Conservation (phyloP, 2,329 filamentous ascomycete species). For the Cryphonectria radicalis region DNA sequence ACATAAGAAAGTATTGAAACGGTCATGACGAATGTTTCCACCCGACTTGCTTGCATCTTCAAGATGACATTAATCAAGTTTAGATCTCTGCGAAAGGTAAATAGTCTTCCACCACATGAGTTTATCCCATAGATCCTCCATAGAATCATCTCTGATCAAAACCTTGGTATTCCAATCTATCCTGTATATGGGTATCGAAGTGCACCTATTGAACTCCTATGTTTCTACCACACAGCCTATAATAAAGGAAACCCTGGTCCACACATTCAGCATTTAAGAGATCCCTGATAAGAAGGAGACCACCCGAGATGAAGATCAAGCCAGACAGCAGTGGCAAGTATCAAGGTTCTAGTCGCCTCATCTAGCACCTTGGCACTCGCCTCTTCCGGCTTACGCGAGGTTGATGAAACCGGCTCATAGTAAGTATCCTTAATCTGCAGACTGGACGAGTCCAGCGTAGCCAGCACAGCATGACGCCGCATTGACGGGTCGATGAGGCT, state of each 20-base stretch:
- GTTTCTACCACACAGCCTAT: no score
- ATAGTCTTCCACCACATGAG: neutral
- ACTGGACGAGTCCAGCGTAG: constrained; percentile 10
- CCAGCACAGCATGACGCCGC: constrained; percentile 24
- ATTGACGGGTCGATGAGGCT: constrained; percentile 16
- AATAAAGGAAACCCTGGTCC: neutral
- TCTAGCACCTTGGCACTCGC: constrained; percentile 4
- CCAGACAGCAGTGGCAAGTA: constrained; percentile 20
- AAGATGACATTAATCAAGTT: neutral
- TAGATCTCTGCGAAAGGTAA: neutral
- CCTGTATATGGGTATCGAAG: neutral
- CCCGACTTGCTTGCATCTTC: neutral
- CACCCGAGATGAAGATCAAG: constrained; percentile 22
- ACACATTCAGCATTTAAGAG: neutral
- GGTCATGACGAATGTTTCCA: neutral
- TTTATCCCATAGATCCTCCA: neutral
- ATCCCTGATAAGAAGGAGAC: constrained; percentile 17
- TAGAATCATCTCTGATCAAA: no score
- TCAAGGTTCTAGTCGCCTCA: constrained; percentile 14
- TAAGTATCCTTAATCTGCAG: constrained; percentile 25
- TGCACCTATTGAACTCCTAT: neutral
- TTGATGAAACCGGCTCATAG: constrained; percentile 7
- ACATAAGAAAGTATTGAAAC: no score
- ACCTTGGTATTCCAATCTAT: neutral
- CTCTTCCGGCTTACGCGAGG: neutral